Evolutionary conservation across 2,329 filamentous ascomycete genomes (phyloP).

Genomic region (Aspergillus ruber): DNA sequence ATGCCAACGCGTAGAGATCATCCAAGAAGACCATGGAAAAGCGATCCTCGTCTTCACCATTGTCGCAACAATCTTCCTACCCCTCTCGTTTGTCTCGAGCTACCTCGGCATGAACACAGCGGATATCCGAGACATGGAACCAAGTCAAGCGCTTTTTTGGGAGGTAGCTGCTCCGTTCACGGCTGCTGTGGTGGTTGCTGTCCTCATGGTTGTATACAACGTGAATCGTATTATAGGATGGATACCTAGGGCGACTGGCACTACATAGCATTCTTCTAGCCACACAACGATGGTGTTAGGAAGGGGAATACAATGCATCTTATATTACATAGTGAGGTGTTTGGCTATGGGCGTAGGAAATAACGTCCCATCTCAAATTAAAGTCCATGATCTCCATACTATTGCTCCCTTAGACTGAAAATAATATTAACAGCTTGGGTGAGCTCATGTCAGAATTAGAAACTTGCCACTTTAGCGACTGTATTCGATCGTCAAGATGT

Average conservation of each 20-base stretch:
- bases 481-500: too few species aligned
- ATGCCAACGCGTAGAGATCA: constrained; percentile 10
- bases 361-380: too few species aligned
- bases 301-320: too few species aligned
- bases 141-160: constrained; percentile 20
- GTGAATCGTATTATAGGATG: not conserved
- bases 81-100: constrained; percentile 25
- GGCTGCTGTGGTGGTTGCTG: not conserved
- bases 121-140: constrained; percentile 18
- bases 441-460: too few species aligned
- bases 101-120: constrained; percentile 27
- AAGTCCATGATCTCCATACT: too few species aligned
- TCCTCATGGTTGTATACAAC: not conserved
- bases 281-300: too few species aligned
- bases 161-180: constrained; percentile 8
- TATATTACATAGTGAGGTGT: too few species aligned
- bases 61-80: constrained; percentile 25
- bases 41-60: constrained; percentile 27
- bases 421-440: too few species aligned
- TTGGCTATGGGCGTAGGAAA: too few species aligned
- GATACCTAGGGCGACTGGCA: not conserved
- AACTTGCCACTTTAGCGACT: too few species aligned
- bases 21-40: constrained; percentile 18
- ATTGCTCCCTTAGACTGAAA: too few species aligned
- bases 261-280: too few species aligned